Percentiles rank a stretch among this genome's conserved stretches.
These are phyloP conservation scores for Cornus florida DNA, from an alignment of 148 eudicot genomes.

Conservation along the genomic window DNA sequence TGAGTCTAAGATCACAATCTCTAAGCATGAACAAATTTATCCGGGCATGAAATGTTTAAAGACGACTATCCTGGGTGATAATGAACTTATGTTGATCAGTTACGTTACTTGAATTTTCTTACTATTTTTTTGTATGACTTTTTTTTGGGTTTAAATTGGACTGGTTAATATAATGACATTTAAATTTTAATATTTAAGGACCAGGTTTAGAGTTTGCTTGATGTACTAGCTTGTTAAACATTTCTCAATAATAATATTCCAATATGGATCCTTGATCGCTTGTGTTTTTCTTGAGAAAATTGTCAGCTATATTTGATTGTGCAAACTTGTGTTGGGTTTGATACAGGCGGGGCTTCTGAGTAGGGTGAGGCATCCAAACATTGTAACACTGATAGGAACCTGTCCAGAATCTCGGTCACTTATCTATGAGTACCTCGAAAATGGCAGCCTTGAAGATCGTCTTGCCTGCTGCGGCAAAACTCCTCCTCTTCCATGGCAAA, in stretches of 20 bases:
- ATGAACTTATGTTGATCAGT: background rate
- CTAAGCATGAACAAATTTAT: background rate
- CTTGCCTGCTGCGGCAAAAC: slow-evolving; percentile 37
- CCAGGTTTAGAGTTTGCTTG: slow-evolving; percentile 4
- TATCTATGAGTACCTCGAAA: slow-evolving; percentile 70
- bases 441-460: slow-evolving; percentile 78
- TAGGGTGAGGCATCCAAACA: slow-evolving; percentile 83
- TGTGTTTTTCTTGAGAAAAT: no score
- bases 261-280: background rate
- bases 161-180: slow-evolving; percentile 5
- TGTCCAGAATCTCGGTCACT: slow-evolving; percentile 77
- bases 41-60: background rate
- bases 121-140: background rate
- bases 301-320: background rate
- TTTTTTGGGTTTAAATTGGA: background rate
- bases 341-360: slow-evolving; percentile 64
- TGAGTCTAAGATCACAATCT: background rate
- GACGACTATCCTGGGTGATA: background rate
- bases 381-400: slow-evolving; percentile 64
- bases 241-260: background rate
- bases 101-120: background rate
- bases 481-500: slow-evolving; percentile 64
- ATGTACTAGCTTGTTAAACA: background rate
- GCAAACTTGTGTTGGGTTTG: slow-evolving; percentile 1
- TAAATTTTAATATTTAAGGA: background rate